Evolutionary conservation across 78 protist species (phyloP), one percentile per base, ranked within the genome.

Genomic region (Acrasis kona): DNA sequence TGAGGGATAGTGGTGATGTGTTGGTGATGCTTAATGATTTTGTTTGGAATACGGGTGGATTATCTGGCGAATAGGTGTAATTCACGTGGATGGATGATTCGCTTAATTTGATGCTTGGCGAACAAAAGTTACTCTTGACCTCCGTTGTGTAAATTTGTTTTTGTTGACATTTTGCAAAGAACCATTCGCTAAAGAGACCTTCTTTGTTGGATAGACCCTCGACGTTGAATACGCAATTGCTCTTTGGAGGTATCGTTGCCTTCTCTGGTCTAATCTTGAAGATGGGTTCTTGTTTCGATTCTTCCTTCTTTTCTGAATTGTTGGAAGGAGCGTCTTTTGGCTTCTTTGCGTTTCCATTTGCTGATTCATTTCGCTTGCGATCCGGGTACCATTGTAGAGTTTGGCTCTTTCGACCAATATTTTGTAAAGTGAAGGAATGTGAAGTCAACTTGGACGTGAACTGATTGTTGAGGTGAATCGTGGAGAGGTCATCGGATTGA

Each of bases 401-500:
- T n/a, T n/a, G n/a, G n/a, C n/a, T n/a, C n/a, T n/a, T n/a, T n/a
- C n/a, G n/a, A n/a, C n/a, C n/a, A n/a, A n/a, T n/a, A n/a, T n/a
- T n/a, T n/a, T n/a, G n/a, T n/a, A n/a, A n/a, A n/a, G n/a, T n/a
- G n/a, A n/a, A n/a, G n/a, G n/a, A n/a, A n/a, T n/a, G n/a, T n/a
- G n/a, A n/a, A n/a, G n/a, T n/a, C n/a, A n/a, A n/a, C n/a, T n/a
- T n/a, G n/a, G n/a, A 65, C 28, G 28, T 5, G 79, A 82, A 68
- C 30, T n/a, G 34, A n/a, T 3, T 1, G 76, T 70, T 9, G 28
- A 8, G 2, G 57, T 32, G 41, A 10, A 1, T 5, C 0, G 7
- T 8, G 7, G 87, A 79, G 78, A 82, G 76, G 31, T n/a, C 57
- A 41, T 74, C 19, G 31, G 83, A 87, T 5, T 83, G 65, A 39